These are phyloP conservation scores for Gastrodia elata DNA, from an alignment of 106 monocot species.

Conservation along the genomic window DNA sequence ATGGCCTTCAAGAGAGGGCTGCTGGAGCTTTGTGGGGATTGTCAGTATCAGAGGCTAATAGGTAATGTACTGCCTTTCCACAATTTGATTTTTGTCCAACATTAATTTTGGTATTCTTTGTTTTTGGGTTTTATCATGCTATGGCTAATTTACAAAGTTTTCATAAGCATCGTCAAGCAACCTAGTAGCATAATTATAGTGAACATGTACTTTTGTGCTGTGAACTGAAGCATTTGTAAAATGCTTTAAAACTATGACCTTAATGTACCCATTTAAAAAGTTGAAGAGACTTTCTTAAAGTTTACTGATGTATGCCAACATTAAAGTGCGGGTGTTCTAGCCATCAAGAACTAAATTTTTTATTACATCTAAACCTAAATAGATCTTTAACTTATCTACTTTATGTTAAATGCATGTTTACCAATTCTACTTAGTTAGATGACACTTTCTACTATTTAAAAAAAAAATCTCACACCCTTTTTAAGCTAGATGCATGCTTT, in stretches of 20 bases:
- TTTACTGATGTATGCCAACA: neutral
- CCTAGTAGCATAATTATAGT: neutral
- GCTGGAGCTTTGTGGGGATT: slow-evolving; percentile 98
- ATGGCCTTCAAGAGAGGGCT: slow-evolving; percentile 95
- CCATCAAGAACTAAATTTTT: neutral
- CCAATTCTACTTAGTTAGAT: too few species aligned
- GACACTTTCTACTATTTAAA: too few species aligned
- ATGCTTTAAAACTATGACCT: neutral
- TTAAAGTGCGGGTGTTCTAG: neutral
- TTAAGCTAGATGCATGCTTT: neutral
- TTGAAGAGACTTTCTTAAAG: neutral
- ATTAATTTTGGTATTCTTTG: neutral
- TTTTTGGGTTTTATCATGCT: neutral
- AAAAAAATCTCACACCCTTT: neutral
- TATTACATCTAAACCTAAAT: neutral
- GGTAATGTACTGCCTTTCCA: slow-evolving; percentile 25
- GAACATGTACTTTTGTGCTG: neutral
- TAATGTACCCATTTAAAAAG: neutral
- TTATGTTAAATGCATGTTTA: neutral
- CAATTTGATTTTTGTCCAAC: neutral
- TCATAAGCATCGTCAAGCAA: neutral
- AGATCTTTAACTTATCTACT: neutral
- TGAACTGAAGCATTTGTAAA: neutral
- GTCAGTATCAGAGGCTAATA: slow-evolving; percentile 97
- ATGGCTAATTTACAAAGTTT: too few species aligned